Base-by-base conservation (phyloP, 768 basidiomycete genomes). In the Sarcodon aspratus region DNA sequence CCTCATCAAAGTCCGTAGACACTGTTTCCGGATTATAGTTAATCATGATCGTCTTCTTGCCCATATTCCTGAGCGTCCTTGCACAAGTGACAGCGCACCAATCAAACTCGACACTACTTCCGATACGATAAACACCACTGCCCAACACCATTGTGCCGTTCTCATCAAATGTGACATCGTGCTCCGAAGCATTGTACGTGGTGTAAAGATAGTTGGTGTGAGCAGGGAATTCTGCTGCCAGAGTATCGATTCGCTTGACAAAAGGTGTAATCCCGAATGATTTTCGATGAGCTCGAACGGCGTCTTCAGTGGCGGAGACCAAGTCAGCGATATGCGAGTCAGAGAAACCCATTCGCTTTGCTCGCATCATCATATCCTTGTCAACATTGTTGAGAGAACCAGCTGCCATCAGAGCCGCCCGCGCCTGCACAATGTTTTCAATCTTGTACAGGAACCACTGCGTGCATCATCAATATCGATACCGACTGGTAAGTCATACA, bases 81-180 rank as follows among this genome's bases (percentile, higher is more conserved):
- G 93, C 92, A 63, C 94, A 98, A 1, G 95, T 97, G 36, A 99
- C 96, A n/a, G 96, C 95, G 64, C 96, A 99, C 96, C 96, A 99
- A 65, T 99, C 96, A 63, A 99, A 99, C 72, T 99, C 96, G 61
- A 99, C 96, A 55, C 89, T 93, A 65, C 87, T 91, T 43, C 96
- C 96, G 57, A 99, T 98, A 51, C 96, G 85, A 69, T 99, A 98
- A 17, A 99, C 96, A 57, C 96, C 96, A 51, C 86, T 90, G 21
- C 96, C 96, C 18, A 98, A 82, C 18, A 99, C 95, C 90, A 98
- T 96, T n/a, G 93, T 98, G 38, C 96, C 96, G 55, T 96, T 80
- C 57, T 98, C 95, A 59, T 94, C 74, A 61, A 98, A 98, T 17
- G 88, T 79, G 62, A 99, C 85, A 59, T 99, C 96, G 57, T 99